phyloP scores from a whole-genome alignment of 768 basidiomycete genomes.

The Phaeolepiota aurea region DNA sequence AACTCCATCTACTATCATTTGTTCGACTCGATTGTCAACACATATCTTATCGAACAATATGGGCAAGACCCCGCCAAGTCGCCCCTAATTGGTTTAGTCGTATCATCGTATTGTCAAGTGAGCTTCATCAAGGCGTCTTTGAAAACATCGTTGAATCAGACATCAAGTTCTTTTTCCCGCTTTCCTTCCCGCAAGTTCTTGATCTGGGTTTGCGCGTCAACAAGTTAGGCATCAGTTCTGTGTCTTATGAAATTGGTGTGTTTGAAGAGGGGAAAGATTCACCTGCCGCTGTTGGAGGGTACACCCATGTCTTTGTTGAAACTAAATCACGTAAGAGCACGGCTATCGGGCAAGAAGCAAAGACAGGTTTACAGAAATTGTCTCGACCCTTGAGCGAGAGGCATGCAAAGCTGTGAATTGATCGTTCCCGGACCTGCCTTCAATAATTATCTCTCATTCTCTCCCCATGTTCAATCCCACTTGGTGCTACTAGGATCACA shows the following conservation, averaged over 20 bases:
- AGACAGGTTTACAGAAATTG: constrained; percentile 39
- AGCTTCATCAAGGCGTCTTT: constrained; percentile 4
- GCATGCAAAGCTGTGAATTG: not conserved
- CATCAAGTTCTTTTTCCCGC: constrained; percentile 56
- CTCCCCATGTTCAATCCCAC: too few relatives aligned
- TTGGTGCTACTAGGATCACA: too few relatives aligned
- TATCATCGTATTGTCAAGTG: constrained; percentile 69
- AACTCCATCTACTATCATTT: constrained; percentile 77
- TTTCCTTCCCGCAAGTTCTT: constrained; percentile 66
- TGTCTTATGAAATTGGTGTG: constrained; percentile 73
- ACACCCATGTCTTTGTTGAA: constrained; percentile 83
- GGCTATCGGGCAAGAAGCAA: constrained; percentile 31
- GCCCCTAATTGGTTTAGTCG: constrained; percentile 62
- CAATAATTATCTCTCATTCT: too few relatives aligned
- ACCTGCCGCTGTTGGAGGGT: constrained; percentile 44
- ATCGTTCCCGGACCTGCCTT: too few relatives aligned
- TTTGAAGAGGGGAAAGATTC: constrained; percentile 40
- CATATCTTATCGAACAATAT: constrained; percentile 65
- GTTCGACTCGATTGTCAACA: constrained; percentile 77
- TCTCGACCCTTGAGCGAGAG: not conserved
- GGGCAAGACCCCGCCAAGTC: constrained; percentile 43
- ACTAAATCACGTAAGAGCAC: constrained; percentile 47
- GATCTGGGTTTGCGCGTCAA: constrained; percentile 64
- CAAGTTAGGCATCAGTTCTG: constrained; percentile 67
- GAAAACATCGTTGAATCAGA: not conserved